phyloP scores from a whole-genome alignment of 208 protist genomes.

The Porcisia deanei region DNA sequence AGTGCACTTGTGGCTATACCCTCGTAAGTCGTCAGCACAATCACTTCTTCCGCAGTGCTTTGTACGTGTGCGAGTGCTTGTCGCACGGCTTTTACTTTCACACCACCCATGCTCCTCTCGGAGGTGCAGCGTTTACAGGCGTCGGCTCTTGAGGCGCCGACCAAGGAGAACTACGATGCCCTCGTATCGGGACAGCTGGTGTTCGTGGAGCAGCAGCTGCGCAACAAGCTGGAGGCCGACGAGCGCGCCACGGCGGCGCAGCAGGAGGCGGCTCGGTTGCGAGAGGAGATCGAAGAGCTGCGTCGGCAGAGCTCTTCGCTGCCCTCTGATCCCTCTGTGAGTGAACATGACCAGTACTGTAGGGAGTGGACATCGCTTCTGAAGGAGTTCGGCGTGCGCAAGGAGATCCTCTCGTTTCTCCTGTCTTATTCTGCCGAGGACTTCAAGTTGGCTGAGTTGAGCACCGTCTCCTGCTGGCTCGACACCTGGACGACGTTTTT shows the following conservation, averaged over 20 bases:
- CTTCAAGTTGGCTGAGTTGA: conserved; percentile 47
- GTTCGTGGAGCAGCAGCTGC: conserved; percentile 29
- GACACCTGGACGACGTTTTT: conserved; percentile 71
- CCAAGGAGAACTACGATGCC: conserved; percentile 21
- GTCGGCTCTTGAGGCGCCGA: conserved; percentile 23
- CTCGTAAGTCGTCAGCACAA: too few species aligned
- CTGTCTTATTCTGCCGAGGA: conserved; percentile 51
- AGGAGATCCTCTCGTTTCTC: conserved; percentile 47
- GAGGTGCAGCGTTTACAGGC: conserved; percentile 26
- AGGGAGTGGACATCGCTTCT: conserved; percentile 35
- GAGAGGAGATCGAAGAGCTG: conserved; percentile 21
- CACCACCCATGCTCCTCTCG: conserved; percentile 34
- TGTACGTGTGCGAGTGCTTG: too few species aligned
- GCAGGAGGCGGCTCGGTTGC: background rate
- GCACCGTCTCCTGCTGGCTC: conserved; percentile 50
- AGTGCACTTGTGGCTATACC: too few species aligned
- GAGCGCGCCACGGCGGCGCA: conserved; percentile 15
- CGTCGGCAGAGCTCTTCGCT: conserved; percentile 21
- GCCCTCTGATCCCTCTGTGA: background rate
- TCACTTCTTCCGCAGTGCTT: too few species aligned
- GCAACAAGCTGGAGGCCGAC: conserved; percentile 2
- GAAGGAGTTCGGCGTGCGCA: conserved; percentile 56
- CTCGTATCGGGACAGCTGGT: conserved; percentile 37
- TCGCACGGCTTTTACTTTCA: too few species aligned
- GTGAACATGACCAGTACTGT: conserved; percentile 29